Percentiles rank a stretch among this genome's conserved stretches.
Conservation (phyloP, 2,329 filamentous ascomycete genomes). For the Hymenoscyphus fructigenus region DNA sequence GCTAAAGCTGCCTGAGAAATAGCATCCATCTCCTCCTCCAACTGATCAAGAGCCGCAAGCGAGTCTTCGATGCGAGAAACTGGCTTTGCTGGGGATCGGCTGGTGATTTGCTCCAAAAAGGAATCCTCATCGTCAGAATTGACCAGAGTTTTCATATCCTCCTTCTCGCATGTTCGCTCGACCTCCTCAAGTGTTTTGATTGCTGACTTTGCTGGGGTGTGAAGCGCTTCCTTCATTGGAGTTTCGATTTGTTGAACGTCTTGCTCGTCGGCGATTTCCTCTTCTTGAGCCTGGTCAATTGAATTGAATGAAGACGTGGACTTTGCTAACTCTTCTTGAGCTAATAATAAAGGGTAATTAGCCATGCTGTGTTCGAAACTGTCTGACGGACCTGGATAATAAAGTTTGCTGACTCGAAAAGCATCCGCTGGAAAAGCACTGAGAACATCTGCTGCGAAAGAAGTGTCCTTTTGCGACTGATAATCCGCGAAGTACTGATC, state of each 20-base stretch:
- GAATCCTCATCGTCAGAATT: constrained; percentile 33
- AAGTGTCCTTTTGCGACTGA: background rate
- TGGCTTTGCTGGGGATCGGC: constrained; percentile 40
- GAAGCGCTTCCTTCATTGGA: background rate
- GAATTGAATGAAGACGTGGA: constrained; percentile 8
- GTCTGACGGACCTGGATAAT: constrained; percentile 9
- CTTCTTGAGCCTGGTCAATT: background rate
- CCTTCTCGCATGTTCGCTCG: constrained; percentile 22
- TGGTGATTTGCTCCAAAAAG: constrained; percentile 40
- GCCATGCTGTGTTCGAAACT: constrained; percentile 15
- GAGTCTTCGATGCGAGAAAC: constrained; percentile 60
- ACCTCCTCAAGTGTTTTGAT: constrained; percentile 33
- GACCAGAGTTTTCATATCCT: constrained; percentile 10
- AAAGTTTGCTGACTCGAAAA: constrained; percentile 13
- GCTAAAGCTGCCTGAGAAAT: constrained; percentile 31
- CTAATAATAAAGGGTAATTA: constrained; percentile 29
- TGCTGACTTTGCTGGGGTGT: constrained; percentile 16
- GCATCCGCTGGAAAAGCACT: constrained; percentile 18
- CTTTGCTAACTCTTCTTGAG: constrained; percentile 24
- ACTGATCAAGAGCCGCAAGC: constrained; percentile 58
- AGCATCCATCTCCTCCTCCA: constrained; percentile 60
- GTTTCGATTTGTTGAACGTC: background rate
- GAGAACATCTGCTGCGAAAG: constrained; percentile 15
- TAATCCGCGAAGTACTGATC: constrained; percentile 7
- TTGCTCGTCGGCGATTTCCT: background rate